A percentile compares a stretch with the other conserved stretches of the same genome.
Conservation (phyloP, 176 grass and related monocot genomes). For the maize (Zea mays) region DNA sequence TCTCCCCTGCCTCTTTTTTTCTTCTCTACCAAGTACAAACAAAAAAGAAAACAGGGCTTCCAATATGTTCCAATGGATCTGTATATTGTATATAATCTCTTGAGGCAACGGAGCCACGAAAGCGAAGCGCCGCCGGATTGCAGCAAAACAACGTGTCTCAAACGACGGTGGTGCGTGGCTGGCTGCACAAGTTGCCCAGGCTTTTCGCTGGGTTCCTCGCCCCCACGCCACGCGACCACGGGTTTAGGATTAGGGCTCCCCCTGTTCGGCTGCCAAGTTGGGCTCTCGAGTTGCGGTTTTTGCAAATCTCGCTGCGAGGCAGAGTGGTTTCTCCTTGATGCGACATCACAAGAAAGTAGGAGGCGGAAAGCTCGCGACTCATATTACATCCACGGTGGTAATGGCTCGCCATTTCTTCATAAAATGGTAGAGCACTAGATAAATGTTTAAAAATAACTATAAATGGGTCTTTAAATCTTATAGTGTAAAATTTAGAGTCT, state of each 20-base stretch:
- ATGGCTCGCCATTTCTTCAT: too few relatives aligned
- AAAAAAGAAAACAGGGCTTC: background rate
- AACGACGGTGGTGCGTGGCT: background rate
- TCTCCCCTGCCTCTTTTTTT: background rate
- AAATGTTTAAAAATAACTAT: too few relatives aligned
- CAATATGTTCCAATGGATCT: too few relatives aligned
- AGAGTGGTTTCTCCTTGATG: too few relatives aligned
- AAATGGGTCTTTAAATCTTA: too few relatives aligned
- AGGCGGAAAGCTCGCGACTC: too few relatives aligned
- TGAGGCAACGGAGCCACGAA: background rate
- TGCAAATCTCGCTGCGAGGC: too few relatives aligned
- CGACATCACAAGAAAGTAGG: too few relatives aligned
- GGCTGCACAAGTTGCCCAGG: background rate
- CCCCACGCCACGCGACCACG: constrained; percentile 4
- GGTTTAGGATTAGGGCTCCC: constrained; percentile 25
- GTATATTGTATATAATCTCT: too few relatives aligned
- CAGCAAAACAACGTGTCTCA: constrained; percentile 26
- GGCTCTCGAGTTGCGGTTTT: constrained; percentile 17
- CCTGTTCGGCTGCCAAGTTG: constrained; percentile 23
- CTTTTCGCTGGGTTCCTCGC: background rate
- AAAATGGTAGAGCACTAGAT: too few relatives aligned
- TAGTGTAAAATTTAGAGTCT: too few relatives aligned
- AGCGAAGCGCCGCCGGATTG: constrained; percentile 35
- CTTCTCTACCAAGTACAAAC: background rate
- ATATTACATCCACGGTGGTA: too few relatives aligned